Percentiles rank a stretch among this genome's conserved stretches.
Conservation (phyloP, 2,329 filamentous ascomycete species). For the Alternaria sp. region DNA sequence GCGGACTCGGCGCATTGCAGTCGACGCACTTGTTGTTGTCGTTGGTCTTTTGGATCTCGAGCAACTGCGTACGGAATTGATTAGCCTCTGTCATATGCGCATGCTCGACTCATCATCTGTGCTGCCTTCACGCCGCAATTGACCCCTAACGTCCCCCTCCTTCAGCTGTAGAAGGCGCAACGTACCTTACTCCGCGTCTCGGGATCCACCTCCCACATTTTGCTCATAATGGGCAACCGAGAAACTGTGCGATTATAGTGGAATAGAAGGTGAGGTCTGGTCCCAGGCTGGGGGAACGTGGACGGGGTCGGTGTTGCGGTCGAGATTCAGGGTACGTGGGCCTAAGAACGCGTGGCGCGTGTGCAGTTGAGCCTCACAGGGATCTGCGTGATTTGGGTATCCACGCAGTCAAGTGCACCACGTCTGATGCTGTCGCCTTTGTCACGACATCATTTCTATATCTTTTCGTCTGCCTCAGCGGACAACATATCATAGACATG, state of each 20-base stretch:
- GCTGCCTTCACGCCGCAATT: constrained; percentile 2
- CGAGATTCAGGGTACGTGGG: constrained; percentile 23
- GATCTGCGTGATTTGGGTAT: not conserved
- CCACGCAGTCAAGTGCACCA: not conserved
- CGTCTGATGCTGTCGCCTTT: not conserved
- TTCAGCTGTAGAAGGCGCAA: constrained; percentile 5
- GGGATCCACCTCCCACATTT: constrained; percentile 99
- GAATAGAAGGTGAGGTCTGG: not conserved
- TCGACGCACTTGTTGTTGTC: constrained; percentile 93
- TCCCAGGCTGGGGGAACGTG: not conserved
- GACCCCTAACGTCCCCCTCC: constrained; percentile 16
- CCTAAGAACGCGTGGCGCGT: constrained; percentile 25
- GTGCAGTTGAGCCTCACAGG: constrained; percentile 21
- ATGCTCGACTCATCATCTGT: not conserved
- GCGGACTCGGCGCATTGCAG: constrained; percentile 91
- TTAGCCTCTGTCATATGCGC: constrained; percentile 18
- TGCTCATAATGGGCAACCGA: constrained; percentile 55
- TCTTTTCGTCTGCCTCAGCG: not conserved
- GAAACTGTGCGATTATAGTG: not conserved
- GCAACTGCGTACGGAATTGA: constrained; percentile 65
- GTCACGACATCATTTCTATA: not conserved
- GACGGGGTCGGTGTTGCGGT: constrained; percentile 12
- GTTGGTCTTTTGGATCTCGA: constrained; percentile 87
- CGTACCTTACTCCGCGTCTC: constrained; percentile 92
- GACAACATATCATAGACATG: not conserved